Conservation (phyloP, 2,329 filamentous ascomycete genomes). For the Plectosphaerella cucumerina region DNA sequence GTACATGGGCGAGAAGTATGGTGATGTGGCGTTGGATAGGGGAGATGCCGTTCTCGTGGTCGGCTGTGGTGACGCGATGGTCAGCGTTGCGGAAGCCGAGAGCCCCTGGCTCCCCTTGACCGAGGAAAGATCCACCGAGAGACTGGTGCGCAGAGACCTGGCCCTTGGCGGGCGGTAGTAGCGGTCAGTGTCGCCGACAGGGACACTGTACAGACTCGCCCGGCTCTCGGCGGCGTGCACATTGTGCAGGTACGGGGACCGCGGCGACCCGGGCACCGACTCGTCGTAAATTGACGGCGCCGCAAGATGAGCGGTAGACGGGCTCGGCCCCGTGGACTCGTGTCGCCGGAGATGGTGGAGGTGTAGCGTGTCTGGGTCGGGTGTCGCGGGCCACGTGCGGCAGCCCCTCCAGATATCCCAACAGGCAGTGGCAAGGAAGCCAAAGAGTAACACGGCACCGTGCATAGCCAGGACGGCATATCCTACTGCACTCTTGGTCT, state of each 20-base stretch:
- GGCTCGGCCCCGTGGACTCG: slow-evolving; percentile 6
- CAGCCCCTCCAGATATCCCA: slow-evolving; percentile 6
- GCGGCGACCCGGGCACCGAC: slow-evolving; percentile 1
- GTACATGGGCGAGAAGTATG: neutral
- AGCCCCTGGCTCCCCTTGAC: neutral
- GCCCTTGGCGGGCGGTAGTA: slow-evolving; percentile 10
- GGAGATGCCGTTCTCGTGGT: slow-evolving; percentile 2
- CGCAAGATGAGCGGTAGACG: slow-evolving; percentile 3
- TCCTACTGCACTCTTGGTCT: slow-evolving; percentile 63
- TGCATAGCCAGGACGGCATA: slow-evolving; percentile 65
- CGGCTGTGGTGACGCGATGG: neutral
- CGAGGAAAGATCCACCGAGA: neutral
- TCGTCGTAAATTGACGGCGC: neutral
- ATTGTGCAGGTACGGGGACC: slow-evolving; percentile 3
- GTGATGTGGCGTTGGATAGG: neutral
- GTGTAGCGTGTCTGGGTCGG: slow-evolving; percentile 13
- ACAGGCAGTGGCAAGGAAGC: slow-evolving; percentile 62
- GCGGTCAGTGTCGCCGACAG: slow-evolving; percentile 4
- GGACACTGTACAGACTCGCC: slow-evolving; percentile 1
- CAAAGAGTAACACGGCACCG: slow-evolving; percentile 61
- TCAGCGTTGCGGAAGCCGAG: neutral
- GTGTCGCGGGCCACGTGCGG: slow-evolving; percentile 1
- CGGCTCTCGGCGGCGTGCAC: slow-evolving; percentile 6
- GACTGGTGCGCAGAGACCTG: slow-evolving; percentile 1
- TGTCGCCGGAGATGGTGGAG: slow-evolving; percentile 22